phyloP scores from a whole-genome alignment of 2,329 filamentous ascomycete genomes.

The Rutstroemia sp. region DNA sequence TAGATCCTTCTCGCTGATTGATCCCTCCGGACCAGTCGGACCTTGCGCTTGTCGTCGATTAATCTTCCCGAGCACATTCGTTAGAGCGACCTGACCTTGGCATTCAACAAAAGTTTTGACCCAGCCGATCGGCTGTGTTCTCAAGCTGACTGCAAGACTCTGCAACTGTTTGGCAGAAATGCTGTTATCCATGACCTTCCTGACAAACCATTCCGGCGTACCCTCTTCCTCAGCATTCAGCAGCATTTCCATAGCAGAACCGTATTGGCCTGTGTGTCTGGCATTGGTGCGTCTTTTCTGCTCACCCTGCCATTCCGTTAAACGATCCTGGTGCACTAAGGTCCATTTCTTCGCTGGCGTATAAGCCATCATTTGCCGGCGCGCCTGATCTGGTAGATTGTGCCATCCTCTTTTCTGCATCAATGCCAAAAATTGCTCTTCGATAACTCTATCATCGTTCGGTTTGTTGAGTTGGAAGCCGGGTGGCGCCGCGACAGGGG shows the following conservation, averaged over 20 bases:
- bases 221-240: slow-evolving; percentile 87
- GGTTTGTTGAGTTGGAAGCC: slow-evolving; percentile 61
- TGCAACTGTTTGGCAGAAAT: slow-evolving; percentile 87
- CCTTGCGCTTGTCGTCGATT: slow-evolving; percentile 77
- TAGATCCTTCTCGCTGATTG: slow-evolving; percentile 57
- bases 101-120: slow-evolving; percentile 95
- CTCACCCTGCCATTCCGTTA: slow-evolving; percentile 90
- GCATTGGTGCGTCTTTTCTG: slow-evolving; percentile 78
- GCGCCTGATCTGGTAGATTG: slow-evolving; percentile 89
- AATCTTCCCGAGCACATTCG: slow-evolving; percentile 87
- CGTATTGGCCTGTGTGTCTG: slow-evolving; percentile 61
- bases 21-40: slow-evolving; percentile 43
- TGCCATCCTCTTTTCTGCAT: slow-evolving; percentile 99
- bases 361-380: slow-evolving; percentile 93
- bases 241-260: slow-evolving; percentile 61
- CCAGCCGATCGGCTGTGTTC: slow-evolving; percentile 97
- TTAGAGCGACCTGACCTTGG: slow-evolving; percentile 92
- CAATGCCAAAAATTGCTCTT: slow-evolving; percentile 83
- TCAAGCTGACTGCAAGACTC: slow-evolving; percentile 86
- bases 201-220: slow-evolving; percentile 96
- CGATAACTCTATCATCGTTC: slow-evolving; percentile 73
- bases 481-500: slow-evolving; percentile 20
- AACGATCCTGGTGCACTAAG: slow-evolving; percentile 85
- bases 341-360: slow-evolving; percentile 96
- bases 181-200: slow-evolving; percentile 91